These are phyloP conservation scores for Excoecaria cochinchinensis DNA, from an alignment of 345 rosid genomes.

Conservation along the genomic window DNA sequence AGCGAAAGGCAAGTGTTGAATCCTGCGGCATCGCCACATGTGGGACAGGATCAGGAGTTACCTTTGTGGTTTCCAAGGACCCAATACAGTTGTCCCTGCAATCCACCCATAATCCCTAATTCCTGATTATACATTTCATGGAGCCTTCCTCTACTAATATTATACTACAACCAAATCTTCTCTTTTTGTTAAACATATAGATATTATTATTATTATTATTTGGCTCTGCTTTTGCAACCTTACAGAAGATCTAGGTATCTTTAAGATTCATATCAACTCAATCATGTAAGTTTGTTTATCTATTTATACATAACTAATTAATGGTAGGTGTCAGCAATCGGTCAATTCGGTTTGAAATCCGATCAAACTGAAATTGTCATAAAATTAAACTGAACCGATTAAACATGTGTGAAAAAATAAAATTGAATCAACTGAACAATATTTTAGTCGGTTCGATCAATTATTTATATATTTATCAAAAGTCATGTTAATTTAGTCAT, in stretches of 20 bases:
- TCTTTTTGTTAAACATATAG: conserved; percentile 24
- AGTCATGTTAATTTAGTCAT: no score
- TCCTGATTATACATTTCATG: conserved; percentile 17
- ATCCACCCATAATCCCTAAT: background rate
- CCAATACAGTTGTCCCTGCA: conserved; percentile 35
- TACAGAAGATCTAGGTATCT: conserved; percentile 21
- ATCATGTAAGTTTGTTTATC: conserved; percentile 25
- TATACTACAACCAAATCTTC: conserved; percentile 32
- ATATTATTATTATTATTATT: conserved; percentile 21
- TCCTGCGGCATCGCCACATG: conserved; percentile 38
- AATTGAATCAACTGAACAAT: no score
- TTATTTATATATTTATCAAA: no score
- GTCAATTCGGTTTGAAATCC: no score
- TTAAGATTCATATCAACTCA: conserved; percentile 29
- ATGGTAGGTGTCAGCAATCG: no score
- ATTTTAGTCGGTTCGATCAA: no score
- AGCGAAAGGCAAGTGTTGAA: conserved; percentile 37
- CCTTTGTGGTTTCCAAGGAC: conserved; percentile 40
- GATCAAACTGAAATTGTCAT: no score
- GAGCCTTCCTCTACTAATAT: conserved; percentile 22
- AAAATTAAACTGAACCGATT: no score
- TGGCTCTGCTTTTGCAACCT: conserved; percentile 16
- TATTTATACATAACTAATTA: background rate
- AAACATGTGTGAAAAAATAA: no score
- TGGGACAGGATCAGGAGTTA: conserved; percentile 29